Evolutionary conservation across 2,329 filamentous ascomycete species (phyloP).

Genomic region (Hymenoscyphus infarciens): DNA sequence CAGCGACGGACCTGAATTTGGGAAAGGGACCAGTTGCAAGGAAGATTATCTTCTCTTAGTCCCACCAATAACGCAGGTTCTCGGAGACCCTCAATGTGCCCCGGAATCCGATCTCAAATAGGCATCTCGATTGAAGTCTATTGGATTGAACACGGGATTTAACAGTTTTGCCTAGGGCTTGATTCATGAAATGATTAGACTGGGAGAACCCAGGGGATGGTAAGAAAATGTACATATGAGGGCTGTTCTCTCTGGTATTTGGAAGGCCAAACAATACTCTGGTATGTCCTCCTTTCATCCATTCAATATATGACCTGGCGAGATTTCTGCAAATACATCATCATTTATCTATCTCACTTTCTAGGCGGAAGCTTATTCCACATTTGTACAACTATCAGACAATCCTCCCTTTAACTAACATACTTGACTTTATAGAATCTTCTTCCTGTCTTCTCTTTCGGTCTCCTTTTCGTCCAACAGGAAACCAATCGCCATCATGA

Average conservation of each 20-base stretch:
- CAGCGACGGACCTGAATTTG: neutral
- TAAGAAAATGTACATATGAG: conserved; percentile 1
- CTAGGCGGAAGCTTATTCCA: neutral
- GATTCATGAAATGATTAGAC: neutral
- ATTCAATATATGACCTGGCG: neutral
- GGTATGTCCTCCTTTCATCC: conserved; percentile 3
- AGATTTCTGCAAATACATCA: conserved; percentile 1
- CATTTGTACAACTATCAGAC: neutral
- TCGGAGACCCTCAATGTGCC: neutral
- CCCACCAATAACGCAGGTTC: neutral
- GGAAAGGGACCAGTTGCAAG: neutral
- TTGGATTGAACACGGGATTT: neutral
- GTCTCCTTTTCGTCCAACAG: conserved; percentile 1
- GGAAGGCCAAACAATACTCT: neutral
- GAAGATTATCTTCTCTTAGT: neutral
- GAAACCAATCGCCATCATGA: neutral
- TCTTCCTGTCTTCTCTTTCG: neutral
- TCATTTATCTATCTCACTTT: neutral
- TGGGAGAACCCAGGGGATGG: neutral
- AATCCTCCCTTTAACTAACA: neutral
- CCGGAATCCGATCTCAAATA: conserved; percentile 4
- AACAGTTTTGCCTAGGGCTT: neutral
- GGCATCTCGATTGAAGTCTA: neutral
- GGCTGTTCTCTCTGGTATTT: neutral
- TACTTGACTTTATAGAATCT: neutral